A percentile compares a stretch with the other conserved stretches of the same genome.
Conservation (phyloP, 352 stramenopile species). For the Elongisporangium prolatum region DNA sequence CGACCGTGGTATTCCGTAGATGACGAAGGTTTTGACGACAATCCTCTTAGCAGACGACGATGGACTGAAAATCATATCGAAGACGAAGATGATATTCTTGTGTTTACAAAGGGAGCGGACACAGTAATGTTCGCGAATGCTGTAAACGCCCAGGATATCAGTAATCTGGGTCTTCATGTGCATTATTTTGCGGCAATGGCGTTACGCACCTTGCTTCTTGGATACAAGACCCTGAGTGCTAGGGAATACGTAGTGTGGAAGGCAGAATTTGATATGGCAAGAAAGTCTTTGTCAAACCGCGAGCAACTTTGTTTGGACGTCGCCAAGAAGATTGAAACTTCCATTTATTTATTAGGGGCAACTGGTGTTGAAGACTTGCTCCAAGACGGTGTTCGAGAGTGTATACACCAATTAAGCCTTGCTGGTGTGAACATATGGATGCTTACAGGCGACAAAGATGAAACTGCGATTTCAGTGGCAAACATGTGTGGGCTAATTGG, state of each 20-base stretch:
- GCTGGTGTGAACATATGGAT: slow-evolving; percentile 99
- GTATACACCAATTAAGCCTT: slow-evolving; percentile 92
- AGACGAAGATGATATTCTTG: slow-evolving; percentile 50
- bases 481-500: slow-evolving; percentile 94
- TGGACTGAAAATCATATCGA: not conserved
- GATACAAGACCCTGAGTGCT: slow-evolving; percentile 57
- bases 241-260: slow-evolving; percentile 75
- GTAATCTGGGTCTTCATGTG: slow-evolving; percentile 71
- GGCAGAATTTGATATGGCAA: slow-evolving; percentile 56
- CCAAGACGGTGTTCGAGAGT: slow-evolving; percentile 95
- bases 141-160: slow-evolving; percentile 65
- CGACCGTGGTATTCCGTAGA: slow-evolving; percentile 16
- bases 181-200: slow-evolving; percentile 88
- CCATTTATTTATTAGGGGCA: slow-evolving; percentile 90
- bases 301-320: slow-evolving; percentile 65
- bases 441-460: slow-evolving; percentile 98
- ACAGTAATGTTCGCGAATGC: slow-evolving; percentile 86
- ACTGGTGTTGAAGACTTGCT: slow-evolving; percentile 97
- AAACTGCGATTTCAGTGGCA: slow-evolving; percentile 98
- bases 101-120: slow-evolving; percentile 88
- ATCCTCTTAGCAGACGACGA: not conserved
- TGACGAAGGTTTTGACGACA: not conserved
- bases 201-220: slow-evolving; percentile 80
- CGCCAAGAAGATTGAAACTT: slow-evolving; percentile 68
- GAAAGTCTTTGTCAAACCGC: slow-evolving; percentile 58